A percentile compares a stretch with the other conserved stretches of the same genome.
Evolutionary conservation across 2,329 filamentous ascomycete genomes (phyloP).

Genomic region (Aspergillus novoparasiticus): DNA sequence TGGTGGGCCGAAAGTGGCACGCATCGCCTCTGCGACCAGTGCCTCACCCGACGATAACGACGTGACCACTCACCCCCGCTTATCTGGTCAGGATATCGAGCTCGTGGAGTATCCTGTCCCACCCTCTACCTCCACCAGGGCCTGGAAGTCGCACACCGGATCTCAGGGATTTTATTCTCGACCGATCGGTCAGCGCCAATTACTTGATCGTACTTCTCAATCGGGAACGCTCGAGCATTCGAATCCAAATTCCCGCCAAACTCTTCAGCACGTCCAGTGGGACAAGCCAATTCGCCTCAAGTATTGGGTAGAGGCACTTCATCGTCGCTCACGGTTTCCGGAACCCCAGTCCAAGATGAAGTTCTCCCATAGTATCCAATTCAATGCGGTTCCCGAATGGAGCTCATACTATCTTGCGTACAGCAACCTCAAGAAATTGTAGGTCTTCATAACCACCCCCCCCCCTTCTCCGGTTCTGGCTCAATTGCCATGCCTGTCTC

Average conservation of each 20-base stretch:
- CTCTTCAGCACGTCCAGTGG: conserved; percentile 3
- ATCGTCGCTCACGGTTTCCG: conserved; percentile 22
- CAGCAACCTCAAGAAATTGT: conserved; percentile 98
- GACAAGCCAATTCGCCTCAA: conserved; percentile 25
- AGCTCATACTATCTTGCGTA: conserved; percentile 97
- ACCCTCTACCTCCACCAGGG: conserved; percentile 10
- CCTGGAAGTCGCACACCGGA: conserved; percentile 9
- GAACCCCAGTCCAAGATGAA: conserved; percentile 86
- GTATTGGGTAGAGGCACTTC: conserved; percentile 40
- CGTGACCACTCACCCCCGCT: conserved; percentile 21
- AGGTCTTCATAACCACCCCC: conserved; percentile 39
- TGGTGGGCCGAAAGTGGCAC: conserved; percentile 25
- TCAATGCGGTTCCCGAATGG: conserved; percentile 99
- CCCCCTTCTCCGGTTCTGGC: no score
- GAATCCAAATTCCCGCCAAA: background rate
- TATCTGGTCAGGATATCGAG: conserved; percentile 34
- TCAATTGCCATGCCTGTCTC: background rate
- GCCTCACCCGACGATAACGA: conserved; percentile 20
- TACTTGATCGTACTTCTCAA: background rate
- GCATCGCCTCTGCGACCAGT: conserved; percentile 30
- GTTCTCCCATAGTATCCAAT: conserved; percentile 99
- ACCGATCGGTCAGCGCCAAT: conserved; percentile 6
- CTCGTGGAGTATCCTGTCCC: conserved; percentile 30
- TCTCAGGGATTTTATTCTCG: background rate
- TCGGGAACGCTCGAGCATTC: background rate